Base-by-base conservation (phyloP, 129 eudicot genomes). In the Tagetes patula region DNA sequence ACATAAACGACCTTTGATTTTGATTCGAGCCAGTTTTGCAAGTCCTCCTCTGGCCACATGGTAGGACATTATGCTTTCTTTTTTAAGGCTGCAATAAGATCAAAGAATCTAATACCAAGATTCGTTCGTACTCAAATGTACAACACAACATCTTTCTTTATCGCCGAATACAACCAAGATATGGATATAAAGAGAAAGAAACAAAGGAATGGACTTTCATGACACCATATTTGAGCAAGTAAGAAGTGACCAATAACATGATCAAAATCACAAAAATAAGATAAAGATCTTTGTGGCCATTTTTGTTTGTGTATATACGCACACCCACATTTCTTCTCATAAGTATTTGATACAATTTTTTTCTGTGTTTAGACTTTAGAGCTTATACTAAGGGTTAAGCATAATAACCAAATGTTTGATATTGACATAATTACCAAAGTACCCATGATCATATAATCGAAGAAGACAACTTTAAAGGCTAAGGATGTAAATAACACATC, bases 91-190 rank as follows among this genome's bases (percentile, higher is more conserved):
- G 77, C 47, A 70, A 42, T 40, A 48, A 61, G 72, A 71, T 63
- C 58, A 78, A 67, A 40, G 72, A 61, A 78, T 78, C 77, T 71
- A 20, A 71, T 78, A 70, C 82, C 69, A 61, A 62, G 41, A 78
- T 63, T 50, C 77, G 20, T 14, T 70, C 42, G 67, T 78, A 78
- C 82, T 70, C 46, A 71, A 52, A 3, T 6, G 82, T 78, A 71
- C 82, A 62, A 34, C 77, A 62, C 72, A 62, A 49, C 54, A 33
- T 43, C 41, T 45, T 70, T 60, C 66, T 62, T 70, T 70, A 50
- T 70, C 81, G 40, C 77, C 64, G 39, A 62, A 78, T 65, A 78
- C 77, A 61, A 70, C 70, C 45, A 70, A 31, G 41, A 78, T 56
- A 53, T 71, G 73, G 77, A 59, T 61, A 45, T n/a, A 39, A 20